These are phyloP conservation scores for Penicillium fimorum DNA, from an alignment of 495 filamentous ascomycete species.

Conservation along the genomic window DNA sequence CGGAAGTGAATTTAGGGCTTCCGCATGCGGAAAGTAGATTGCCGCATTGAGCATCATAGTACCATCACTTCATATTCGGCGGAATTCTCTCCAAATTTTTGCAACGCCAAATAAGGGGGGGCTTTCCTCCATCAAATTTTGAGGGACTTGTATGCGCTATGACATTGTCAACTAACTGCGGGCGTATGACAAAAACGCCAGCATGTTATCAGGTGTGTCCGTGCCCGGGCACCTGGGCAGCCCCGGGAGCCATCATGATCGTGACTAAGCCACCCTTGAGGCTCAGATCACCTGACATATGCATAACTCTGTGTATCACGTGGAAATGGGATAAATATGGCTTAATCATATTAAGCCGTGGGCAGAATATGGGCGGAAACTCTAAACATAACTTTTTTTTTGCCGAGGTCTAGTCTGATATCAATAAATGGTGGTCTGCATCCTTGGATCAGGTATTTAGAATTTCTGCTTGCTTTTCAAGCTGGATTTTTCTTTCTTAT, in stretches of 20 bases:
- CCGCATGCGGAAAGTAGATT: constrained; percentile 33
- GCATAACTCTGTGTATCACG: constrained; percentile 1
- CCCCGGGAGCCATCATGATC: background rate
- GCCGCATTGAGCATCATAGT: constrained; percentile 32
- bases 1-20: constrained; percentile 19
- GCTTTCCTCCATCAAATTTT: background rate
- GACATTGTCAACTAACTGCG: constrained; percentile 29
- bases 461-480: constrained; percentile 9
- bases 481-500: background rate
- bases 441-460: constrained; percentile 1
- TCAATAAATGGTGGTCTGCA: constrained; percentile 6
- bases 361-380: background rate
- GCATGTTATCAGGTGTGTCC: background rate
- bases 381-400: background rate
- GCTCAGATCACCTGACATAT: background rate
- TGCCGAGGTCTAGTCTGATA: constrained; percentile 19
- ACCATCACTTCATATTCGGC: constrained; percentile 23
- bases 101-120: background rate
- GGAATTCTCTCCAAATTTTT: constrained; percentile 6
- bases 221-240: background rate
- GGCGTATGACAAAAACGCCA: background rate
- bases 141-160: constrained; percentile 3
- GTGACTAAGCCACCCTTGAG: background rate
- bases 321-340: background rate
- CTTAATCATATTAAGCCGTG: background rate